Conservation (phyloP, 768 basidiomycete genomes). For the Boletus tomentosulus region DNA sequence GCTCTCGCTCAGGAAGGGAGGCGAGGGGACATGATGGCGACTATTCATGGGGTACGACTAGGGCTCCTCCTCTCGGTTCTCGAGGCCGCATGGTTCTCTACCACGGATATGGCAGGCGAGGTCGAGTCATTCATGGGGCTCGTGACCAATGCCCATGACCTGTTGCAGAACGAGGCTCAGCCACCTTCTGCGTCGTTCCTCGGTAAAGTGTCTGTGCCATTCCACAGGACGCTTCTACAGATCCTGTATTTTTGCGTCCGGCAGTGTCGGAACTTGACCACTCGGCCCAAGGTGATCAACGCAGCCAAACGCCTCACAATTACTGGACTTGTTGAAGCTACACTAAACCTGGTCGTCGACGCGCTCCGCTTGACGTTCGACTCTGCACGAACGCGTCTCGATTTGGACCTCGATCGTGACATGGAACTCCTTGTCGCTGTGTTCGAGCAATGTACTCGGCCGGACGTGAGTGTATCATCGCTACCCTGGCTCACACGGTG, state of each 20-base stretch:
- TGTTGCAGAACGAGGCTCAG: slow-evolving; percentile 72
- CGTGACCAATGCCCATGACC: slow-evolving; percentile 53
- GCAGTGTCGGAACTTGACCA: slow-evolving; percentile 51
- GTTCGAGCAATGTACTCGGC: slow-evolving; percentile 75
- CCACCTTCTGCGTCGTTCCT: slow-evolving; percentile 72
- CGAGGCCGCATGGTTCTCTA: slow-evolving; percentile 77
- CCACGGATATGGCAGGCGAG: slow-evolving; percentile 50
- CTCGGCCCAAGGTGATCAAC: slow-evolving; percentile 46
- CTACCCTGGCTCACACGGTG: slow-evolving; percentile 75
- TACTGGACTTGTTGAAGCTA: slow-evolving; percentile 55
- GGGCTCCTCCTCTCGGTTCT: slow-evolving; percentile 69
- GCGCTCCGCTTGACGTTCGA: slow-evolving; percentile 63
- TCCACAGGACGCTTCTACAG: slow-evolving; percentile 79
- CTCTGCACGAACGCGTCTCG: slow-evolving; percentile 51
- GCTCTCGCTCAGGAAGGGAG: slow-evolving; percentile 66
- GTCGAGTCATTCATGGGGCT: slow-evolving; percentile 59
- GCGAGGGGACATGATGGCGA: slow-evolving; percentile 79
- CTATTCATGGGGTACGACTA: slow-evolving; percentile 73
- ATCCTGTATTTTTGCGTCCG: slow-evolving; percentile 74
- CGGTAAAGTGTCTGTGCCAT: slow-evolving; percentile 55
- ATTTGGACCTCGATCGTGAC: slow-evolving; percentile 71
- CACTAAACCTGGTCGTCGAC: slow-evolving; percentile 63
- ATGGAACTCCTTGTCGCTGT: slow-evolving; percentile 77
- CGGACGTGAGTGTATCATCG: slow-evolving; percentile 65
- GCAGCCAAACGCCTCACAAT: slow-evolving; percentile 62